These are phyloP conservation scores for Colletotrichum orchidophilum DNA, from an alignment of 2,329 filamentous ascomycete species.

Conservation along the genomic window DNA sequence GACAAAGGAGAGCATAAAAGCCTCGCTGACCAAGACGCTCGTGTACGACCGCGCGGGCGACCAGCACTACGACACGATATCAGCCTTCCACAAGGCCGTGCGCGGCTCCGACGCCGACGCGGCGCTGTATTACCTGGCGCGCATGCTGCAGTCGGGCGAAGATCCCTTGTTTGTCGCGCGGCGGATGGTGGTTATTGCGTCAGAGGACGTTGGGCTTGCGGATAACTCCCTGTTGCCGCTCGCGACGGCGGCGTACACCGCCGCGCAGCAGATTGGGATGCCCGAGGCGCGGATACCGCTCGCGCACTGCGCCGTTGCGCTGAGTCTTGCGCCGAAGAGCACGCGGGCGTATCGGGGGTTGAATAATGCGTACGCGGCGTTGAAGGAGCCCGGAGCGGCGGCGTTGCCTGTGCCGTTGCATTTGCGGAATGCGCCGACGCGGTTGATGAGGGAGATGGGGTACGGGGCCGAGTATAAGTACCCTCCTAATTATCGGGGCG, in stretches of 20 bases:
- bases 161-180: constrained; percentile 93
- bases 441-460: constrained; percentile 91
- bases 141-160: constrained; percentile 95
- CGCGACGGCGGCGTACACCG: constrained; percentile 86
- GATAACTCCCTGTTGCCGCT: constrained; percentile 86
- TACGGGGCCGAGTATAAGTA: constrained; percentile 96
- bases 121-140: constrained; percentile 90
- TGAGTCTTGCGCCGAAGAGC: constrained; percentile 84
- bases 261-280: constrained; percentile 92
- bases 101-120: constrained; percentile 89
- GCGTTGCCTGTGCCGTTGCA: constrained; percentile 86
- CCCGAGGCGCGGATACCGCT: constrained; percentile 94
- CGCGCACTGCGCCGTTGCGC: constrained; percentile 84
- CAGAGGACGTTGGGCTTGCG: constrained; percentile 91
- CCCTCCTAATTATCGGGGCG: constrained; percentile 88
- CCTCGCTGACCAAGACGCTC: constrained; percentile 86
- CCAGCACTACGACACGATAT: constrained; percentile 97
- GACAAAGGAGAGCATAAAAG: constrained; percentile 81
- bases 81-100: constrained; percentile 95
- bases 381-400: constrained; percentile 86
- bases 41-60: constrained; percentile 96
- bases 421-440: constrained; percentile 89
- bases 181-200: constrained; percentile 93
- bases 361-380: constrained; percentile 80
- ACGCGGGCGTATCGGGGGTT: constrained; percentile 86